Base-by-base conservation (phyloP, 2,329 filamentous ascomycete genomes). In the Pseudogymnoascus sp. region DNA sequence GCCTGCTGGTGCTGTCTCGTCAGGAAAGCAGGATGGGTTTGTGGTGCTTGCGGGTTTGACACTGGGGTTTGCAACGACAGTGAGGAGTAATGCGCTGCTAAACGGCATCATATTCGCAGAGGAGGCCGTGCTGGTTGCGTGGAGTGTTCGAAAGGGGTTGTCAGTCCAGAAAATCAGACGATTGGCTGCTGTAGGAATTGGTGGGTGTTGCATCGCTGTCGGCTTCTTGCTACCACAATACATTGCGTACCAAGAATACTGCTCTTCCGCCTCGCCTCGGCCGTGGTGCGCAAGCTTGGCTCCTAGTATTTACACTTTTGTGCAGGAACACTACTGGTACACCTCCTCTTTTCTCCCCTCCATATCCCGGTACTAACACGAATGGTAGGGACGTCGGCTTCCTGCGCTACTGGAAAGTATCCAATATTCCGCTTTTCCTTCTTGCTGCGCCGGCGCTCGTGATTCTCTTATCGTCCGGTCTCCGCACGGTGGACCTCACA, bases 321-420 rank as follows among this genome's bases (percentile, higher is more conserved):
- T 97, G 2, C 94, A 99, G 72, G 80, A 81, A 52, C 80, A 90
- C 69, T 97, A 99, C 75, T 99, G 94, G 92, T 96, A 81, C 74
- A 85, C 75, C 14, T 19, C 11, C 41, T 28, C 14, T 3, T 11
- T 33, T 25, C 19, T 41, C 19, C 23, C 11, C 5, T 23, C 12
- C 61, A 14, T 58, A 25, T 19, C 28, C 30, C 22, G 5, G 23
- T 58, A 25, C 39, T 65, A 60, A 62, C 22, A 23, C 11, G 14
- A 45, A 16, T 65, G 25, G 9, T 16, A 96, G 92, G 94, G 87
- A 93, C 69, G 86, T 89, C 60, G 94, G 94, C 0, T 88, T 96
- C 67, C 82, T 97, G 60, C 83, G 83, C 64, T 99, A 99, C 77
- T 99, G 94, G 94, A 96, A 87, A 0, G 66, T 88, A 0, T 85